Percentiles rank a stretch among this genome's conserved stretches.
Conservation (phyloP, 2,329 filamentous ascomycete genomes). For the Leptosphaerulina australis region DNA sequence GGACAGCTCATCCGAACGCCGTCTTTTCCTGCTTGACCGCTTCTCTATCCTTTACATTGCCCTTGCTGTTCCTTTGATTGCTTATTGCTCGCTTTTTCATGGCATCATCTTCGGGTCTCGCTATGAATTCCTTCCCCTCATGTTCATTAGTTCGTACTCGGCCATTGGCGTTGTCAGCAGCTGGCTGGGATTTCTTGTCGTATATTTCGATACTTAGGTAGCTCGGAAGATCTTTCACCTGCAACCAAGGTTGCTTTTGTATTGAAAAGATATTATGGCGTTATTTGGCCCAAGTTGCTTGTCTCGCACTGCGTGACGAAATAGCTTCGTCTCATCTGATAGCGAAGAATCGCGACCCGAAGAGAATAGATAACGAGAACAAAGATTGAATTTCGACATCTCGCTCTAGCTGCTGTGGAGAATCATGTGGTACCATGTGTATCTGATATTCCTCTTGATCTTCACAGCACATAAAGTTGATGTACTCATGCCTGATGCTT, state of each 20-base stretch:
- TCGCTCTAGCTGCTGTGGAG: background rate
- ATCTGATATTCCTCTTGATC: background rate
- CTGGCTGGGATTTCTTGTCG: conserved; percentile 92
- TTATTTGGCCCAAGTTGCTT: no score
- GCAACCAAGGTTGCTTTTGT: background rate
- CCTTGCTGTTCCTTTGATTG: conserved; percentile 83
- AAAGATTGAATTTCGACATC: no score
- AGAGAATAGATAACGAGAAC: background rate
- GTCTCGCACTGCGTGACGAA: background rate
- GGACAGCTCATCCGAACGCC: conserved; percentile 30
- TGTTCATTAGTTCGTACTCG: conserved; percentile 96
- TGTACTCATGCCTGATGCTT: background rate
- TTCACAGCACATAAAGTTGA: background rate
- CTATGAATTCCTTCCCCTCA: conserved; percentile 90
- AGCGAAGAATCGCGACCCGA: background rate
- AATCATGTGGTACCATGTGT: background rate
- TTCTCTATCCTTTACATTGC: conserved; percentile 90
- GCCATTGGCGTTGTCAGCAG: conserved; percentile 94
- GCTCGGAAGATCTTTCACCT: background rate
- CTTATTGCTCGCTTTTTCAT: conserved; percentile 87
- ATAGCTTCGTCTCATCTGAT: background rate
- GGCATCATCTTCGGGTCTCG: conserved; percentile 78
- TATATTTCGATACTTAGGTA: conserved; percentile 69
- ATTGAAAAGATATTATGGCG: no score
- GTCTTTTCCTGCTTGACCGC: conserved; percentile 88